phyloP scores from a whole-genome alignment of 805 yeast species.

The Teunomyces funiuensis region DNA sequence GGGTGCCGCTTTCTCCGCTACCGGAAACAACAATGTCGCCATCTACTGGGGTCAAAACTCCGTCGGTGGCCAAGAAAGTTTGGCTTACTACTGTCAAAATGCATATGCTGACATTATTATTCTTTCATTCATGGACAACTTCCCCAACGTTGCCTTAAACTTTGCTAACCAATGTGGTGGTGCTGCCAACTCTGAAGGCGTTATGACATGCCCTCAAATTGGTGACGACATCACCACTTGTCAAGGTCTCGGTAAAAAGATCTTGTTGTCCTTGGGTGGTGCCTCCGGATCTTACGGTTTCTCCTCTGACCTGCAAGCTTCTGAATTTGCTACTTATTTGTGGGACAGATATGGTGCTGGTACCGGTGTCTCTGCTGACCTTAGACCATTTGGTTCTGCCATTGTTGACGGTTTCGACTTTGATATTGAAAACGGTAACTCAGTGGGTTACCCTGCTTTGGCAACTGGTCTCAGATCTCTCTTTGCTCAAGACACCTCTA shows the following conservation, averaged over 20 bases:
- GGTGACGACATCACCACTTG: conserved; percentile 71
- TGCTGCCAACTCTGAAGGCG: conserved; percentile 12
- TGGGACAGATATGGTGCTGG: conserved; percentile 28
- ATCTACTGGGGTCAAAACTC: conserved; percentile 20
- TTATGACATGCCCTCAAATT: conserved; percentile 20
- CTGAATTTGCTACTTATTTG: conserved; percentile 27
- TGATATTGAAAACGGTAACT: conserved; percentile 63
- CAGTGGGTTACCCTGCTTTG: conserved; percentile 64
- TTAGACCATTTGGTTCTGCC: conserved; percentile 65
- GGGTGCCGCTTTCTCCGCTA: conserved; percentile 11
- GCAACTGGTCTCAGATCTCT: conserved; percentile 33
- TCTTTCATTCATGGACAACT: conserved; percentile 13
- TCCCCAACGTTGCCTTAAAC: conserved; percentile 13
- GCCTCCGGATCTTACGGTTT: conserved; percentile 42
- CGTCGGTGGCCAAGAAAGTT: conserved; percentile 12
- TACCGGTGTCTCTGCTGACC: conserved; percentile 15
- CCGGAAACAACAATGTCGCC: conserved; percentile 14
- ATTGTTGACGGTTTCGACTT: conserved; percentile 82
- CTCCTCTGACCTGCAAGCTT: conserved; percentile 27
- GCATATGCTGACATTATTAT: conserved; percentile 13
- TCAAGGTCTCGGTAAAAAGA: conserved; percentile 75
- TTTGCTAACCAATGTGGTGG: conserved; percentile 17
- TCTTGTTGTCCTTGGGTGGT: conserved; percentile 71
- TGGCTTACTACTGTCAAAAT: conserved; percentile 14
- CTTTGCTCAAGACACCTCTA: conserved; percentile 35